phyloP scores from a whole-genome alignment of 345 rosid genomes.

The Heritiera littoralis region DNA sequence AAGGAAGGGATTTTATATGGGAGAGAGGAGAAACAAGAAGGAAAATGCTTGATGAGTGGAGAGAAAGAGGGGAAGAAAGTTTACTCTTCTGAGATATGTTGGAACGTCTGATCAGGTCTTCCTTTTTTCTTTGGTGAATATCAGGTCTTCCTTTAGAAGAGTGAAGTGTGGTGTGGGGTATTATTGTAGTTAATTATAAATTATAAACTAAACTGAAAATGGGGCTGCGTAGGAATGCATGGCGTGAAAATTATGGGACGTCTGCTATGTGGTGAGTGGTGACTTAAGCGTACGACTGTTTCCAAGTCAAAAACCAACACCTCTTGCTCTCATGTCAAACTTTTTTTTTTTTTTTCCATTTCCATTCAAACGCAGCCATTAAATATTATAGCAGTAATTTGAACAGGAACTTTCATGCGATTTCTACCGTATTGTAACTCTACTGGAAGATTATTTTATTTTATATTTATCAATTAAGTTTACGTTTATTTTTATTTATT shows the following conservation, averaged over 20 bases:
- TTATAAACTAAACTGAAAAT: too few relatives aligned
- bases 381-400: not conserved
- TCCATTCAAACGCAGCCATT: not conserved
- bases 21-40: not conserved
- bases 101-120: not conserved
- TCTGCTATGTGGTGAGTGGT: constrained; percentile 1
- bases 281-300: not conserved
- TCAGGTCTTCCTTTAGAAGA: not conserved
- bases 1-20: not conserved
- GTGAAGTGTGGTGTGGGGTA: not conserved
- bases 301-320: not conserved
- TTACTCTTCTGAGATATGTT: not conserved
- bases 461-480: too few relatives aligned
- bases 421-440: too few relatives aligned
- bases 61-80: not conserved
- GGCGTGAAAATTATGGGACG: not conserved
- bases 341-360: not conserved
- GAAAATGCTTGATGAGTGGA: constrained; percentile 11
- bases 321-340: too few relatives aligned
- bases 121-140: too few relatives aligned
- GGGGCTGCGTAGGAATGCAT: not conserved
- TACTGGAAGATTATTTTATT: too few relatives aligned
- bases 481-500: too few relatives aligned
- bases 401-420: not conserved
- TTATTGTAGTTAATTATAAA: not conserved